Evolutionary conservation across 1,284 basidiomycete species (phyloP).

Genomic region (Exobasidium cylindrosporum): DNA sequence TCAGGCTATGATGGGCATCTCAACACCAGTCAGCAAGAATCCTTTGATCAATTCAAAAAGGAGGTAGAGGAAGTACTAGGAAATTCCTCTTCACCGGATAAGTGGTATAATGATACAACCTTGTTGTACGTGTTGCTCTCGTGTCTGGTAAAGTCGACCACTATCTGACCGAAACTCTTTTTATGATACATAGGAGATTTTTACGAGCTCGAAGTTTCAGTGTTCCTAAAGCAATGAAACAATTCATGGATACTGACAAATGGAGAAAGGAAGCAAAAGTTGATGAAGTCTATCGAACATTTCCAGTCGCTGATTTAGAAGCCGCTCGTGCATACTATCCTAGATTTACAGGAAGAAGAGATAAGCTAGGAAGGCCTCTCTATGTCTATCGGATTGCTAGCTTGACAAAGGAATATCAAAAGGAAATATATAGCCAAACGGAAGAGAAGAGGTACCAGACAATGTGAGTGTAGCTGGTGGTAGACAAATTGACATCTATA

Average conservation of each 20-base stretch:
- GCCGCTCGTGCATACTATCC: not conserved
- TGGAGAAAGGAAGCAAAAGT: constrained; percentile 8
- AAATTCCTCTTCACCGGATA: not conserved
- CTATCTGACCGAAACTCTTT: too few relatives aligned
- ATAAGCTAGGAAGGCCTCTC: constrained; percentile 5
- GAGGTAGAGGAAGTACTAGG: not conserved
- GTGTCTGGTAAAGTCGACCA: too few relatives aligned
- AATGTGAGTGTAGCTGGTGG: constrained; percentile 12
- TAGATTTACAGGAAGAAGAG: constrained; percentile 6
- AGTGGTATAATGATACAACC: not conserved
- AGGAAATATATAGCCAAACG: constrained; percentile 2
- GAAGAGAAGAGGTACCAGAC: constrained; percentile 8
- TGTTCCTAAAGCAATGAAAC: constrained; percentile 2
- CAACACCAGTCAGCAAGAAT: not conserved
- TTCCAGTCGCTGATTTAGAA: not conserved
- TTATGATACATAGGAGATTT: too few relatives aligned
- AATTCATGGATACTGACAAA: constrained; percentile 6
- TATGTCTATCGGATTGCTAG: constrained; percentile 4
- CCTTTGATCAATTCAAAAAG: not conserved
- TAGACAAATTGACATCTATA: too few relatives aligned
- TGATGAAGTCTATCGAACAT: not conserved
- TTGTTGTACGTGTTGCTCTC: too few relatives aligned
- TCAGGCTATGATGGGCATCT: not conserved
- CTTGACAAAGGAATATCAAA: not conserved
- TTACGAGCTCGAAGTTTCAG: constrained; percentile 11